Conservation (phyloP, 768 basidiomycete species). For the Daedaleopsis nitida region DNA sequence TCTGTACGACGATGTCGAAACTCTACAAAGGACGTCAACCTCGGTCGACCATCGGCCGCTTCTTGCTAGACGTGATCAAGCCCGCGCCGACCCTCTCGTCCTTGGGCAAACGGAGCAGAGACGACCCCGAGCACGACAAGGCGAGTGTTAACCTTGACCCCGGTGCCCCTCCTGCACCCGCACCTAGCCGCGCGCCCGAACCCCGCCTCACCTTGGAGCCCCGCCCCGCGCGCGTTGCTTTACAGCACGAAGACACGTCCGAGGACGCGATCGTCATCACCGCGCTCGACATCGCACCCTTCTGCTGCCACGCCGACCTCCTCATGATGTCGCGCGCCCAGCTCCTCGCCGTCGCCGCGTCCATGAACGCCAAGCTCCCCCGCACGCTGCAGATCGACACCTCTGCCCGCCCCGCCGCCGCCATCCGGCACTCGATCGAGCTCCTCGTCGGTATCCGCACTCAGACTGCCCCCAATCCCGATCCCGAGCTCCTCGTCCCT, state of each 20-base stretch:
- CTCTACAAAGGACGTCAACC: conserved; percentile 14
- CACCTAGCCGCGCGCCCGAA: background rate
- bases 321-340: conserved; percentile 59
- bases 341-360: conserved; percentile 52
- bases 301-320: conserved; percentile 77
- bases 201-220: background rate
- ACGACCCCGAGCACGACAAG: conserved; percentile 22
- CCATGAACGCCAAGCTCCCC: conserved; percentile 62
- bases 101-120: conserved; percentile 32
- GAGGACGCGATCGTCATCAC: conserved; percentile 66
- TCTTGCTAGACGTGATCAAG: conserved; percentile 44
- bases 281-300: conserved; percentile 57
- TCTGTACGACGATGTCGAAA: conserved; percentile 7
- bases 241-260: conserved; percentile 58
- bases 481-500: background rate
- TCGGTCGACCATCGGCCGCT: conserved; percentile 39
- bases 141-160: background rate
- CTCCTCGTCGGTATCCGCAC: conserved; percentile 56
- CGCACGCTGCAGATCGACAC: conserved; percentile 50
- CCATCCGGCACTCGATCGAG: conserved; percentile 60
- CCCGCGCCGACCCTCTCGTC: conserved; percentile 25
- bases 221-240: conserved; percentile 44
- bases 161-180: background rate
- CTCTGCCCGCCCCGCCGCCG: conserved; percentile 38
- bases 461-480: conserved; percentile 19